Evolutionary conservation across 1,284 basidiomycete species (phyloP).

Genomic region (Malassezia dermatis): DNA sequence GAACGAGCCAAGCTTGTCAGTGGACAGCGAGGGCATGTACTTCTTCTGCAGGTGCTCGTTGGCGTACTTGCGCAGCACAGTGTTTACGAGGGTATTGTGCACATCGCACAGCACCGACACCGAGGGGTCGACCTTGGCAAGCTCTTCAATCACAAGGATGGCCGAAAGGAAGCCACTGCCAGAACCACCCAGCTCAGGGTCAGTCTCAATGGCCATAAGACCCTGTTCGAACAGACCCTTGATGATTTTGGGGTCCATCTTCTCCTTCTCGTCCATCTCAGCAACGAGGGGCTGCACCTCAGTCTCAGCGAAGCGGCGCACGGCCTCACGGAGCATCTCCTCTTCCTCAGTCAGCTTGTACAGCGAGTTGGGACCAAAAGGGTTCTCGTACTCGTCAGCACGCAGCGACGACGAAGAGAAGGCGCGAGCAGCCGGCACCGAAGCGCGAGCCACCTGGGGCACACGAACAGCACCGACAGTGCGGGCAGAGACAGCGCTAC

Average conservation of each 20-base stretch:
- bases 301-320: slow-evolving; percentile 63
- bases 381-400: slow-evolving; percentile 35
- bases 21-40: slow-evolving; percentile 74
- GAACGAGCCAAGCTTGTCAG: slow-evolving; percentile 81
- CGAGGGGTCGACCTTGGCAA: slow-evolving; percentile 88
- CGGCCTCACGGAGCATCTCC: slow-evolving; percentile 43
- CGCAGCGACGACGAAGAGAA: slow-evolving; percentile 22
- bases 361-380: slow-evolving; percentile 45
- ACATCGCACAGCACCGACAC: slow-evolving; percentile 96
- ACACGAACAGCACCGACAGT: not conserved
- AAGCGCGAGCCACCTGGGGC: slow-evolving; percentile 1
- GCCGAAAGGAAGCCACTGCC: slow-evolving; percentile 87
- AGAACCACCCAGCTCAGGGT: slow-evolving; percentile 69
- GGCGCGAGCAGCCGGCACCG: slow-evolving; percentile 14
- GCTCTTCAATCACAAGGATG: slow-evolving; percentile 92
- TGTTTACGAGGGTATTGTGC: slow-evolving; percentile 76
- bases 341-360: slow-evolving; percentile 43
- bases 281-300: slow-evolving; percentile 79
- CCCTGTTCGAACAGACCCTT: slow-evolving; percentile 89
- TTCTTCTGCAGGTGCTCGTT: slow-evolving; percentile 73
- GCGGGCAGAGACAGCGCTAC: slow-evolving; percentile 1
- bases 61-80: slow-evolving; percentile 78
- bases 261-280: slow-evolving; percentile 96
- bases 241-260: slow-evolving; percentile 82
- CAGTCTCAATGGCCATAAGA: slow-evolving; percentile 95